These are phyloP conservation scores for Boletus subluridellus DNA, from an alignment of 1,284 basidiomycete genomes.

Conservation along the genomic window DNA sequence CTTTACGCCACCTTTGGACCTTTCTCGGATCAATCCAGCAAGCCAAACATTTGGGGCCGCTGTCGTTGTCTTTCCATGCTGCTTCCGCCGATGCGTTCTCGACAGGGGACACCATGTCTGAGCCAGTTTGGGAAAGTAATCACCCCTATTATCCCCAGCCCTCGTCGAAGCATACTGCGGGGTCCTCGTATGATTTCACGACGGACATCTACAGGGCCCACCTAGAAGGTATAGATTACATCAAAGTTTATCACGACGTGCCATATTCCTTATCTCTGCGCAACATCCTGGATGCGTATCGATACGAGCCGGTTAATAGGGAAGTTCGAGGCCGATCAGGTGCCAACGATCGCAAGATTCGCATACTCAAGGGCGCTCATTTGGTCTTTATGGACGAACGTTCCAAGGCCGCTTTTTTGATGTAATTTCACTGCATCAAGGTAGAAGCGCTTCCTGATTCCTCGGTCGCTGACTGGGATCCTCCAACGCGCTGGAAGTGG, in stretches of 20 bases:
- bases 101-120: slow-evolving; percentile 12
- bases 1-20: slow-evolving; percentile 50
- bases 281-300: slow-evolving; percentile 51
- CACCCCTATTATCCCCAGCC: slow-evolving; percentile 12
- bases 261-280: slow-evolving; percentile 48
- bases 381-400: slow-evolving; percentile 46
- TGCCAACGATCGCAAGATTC: slow-evolving; percentile 34
- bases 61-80: slow-evolving; percentile 54
- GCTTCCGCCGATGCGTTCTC: slow-evolving; percentile 22
- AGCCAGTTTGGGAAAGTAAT: slow-evolving; percentile 24
- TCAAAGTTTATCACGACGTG: slow-evolving; percentile 63
- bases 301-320: slow-evolving; percentile 14
- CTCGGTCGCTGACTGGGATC: slow-evolving; percentile 14
- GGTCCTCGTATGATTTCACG: slow-evolving; percentile 10
- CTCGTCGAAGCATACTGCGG: slow-evolving; percentile 6
- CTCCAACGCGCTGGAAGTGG: slow-evolving; percentile 20
- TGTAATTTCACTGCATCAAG: slow-evolving; percentile 30
- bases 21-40: slow-evolving; percentile 47
- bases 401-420: slow-evolving; percentile 41
- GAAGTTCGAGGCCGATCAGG: slow-evolving; percentile 23
- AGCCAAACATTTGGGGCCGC: slow-evolving; percentile 41
- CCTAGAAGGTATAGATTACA: slow-evolving; percentile 45
- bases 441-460: slow-evolving; percentile 17
- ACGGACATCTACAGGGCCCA: slow-evolving; percentile 18
- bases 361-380: slow-evolving; percentile 31